Conservation (phyloP, 2,329 filamentous ascomycete species). For the Seiridium cupressi region DNA sequence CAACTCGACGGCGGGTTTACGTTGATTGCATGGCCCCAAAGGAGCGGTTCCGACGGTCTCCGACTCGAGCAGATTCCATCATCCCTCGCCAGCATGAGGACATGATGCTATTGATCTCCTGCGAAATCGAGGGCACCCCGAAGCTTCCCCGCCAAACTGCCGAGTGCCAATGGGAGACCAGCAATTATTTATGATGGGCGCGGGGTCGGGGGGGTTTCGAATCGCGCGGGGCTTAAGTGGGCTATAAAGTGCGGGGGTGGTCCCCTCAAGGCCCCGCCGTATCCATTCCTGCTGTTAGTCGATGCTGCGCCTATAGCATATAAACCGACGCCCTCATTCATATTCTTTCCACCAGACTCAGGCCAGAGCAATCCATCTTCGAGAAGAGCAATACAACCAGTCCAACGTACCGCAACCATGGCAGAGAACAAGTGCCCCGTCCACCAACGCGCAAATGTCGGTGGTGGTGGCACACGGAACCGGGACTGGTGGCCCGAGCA, state of each 20-base stretch:
- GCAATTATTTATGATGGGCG: conserved; percentile 2
- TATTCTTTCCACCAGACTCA: neutral
- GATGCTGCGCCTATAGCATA: neutral
- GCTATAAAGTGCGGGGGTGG: conserved; percentile 6
- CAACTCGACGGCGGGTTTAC: no score
- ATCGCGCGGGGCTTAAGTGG: neutral
- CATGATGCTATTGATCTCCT: neutral
- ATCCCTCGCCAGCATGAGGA: neutral
- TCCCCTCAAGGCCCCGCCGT: neutral
- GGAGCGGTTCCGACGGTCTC: neutral
- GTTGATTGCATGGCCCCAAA: no score
- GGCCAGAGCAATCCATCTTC: neutral
- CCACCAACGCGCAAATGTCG: neutral
- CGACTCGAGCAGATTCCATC: neutral
- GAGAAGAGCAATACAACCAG: neutral
- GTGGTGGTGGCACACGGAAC: conserved; percentile 57
- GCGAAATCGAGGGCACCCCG: neutral
- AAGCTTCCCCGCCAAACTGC: conserved; percentile 1
- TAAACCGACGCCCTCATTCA: no score
- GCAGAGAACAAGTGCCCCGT: conserved; percentile 6
- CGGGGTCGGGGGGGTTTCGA: neutral
- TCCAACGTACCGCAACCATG: neutral
- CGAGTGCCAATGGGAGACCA: neutral
- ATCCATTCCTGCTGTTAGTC: neutral
- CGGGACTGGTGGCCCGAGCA: conserved; percentile 73